phyloP scores from a whole-genome alignment of 805 yeast species.

The Scheffersomyces spartinae region DNA sequence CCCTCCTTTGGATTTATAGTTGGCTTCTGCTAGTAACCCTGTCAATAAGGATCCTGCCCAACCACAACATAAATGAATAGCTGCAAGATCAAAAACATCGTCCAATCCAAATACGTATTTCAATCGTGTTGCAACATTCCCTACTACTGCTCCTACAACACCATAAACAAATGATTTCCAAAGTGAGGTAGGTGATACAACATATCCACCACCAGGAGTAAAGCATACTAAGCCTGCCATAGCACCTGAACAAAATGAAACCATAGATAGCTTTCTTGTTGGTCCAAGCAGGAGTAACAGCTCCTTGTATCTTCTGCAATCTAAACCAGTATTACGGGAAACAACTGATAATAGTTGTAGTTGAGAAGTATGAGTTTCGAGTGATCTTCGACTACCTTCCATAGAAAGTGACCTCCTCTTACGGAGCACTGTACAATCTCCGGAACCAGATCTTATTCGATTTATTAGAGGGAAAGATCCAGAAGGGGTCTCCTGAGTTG shows the following conservation, averaged over 20 bases:
- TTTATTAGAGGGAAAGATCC: no score
- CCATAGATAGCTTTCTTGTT: conserved; percentile 22
- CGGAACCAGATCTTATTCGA: no score
- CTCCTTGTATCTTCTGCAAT: no score
- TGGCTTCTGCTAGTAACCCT: conserved; percentile 26
- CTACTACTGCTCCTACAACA: conserved; percentile 21
- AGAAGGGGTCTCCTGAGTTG: neutral
- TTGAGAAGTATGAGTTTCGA: no score
- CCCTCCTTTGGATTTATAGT: conserved; percentile 24
- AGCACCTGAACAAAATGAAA: conserved; percentile 28
- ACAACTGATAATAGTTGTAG: no score
- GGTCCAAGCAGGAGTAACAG: no score
- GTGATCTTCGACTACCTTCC: no score
- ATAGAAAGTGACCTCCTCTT: no score
- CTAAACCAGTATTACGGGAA: no score
- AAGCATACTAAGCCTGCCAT: conserved; percentile 31
- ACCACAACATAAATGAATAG: conserved; percentile 32
- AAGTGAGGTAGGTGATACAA: conserved; percentile 20
- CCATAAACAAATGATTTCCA: conserved; percentile 33
- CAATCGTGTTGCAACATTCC: conserved; percentile 27
- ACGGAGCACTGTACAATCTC: no score
- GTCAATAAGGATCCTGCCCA: conserved; percentile 27
- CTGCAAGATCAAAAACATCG: conserved; percentile 32
- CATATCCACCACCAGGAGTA: conserved; percentile 33
- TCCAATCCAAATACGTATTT: conserved; percentile 28